These are phyloP conservation scores for Niebla homalea DNA, from an alignment of 495 filamentous ascomycete genomes.

Conservation along the genomic window DNA sequence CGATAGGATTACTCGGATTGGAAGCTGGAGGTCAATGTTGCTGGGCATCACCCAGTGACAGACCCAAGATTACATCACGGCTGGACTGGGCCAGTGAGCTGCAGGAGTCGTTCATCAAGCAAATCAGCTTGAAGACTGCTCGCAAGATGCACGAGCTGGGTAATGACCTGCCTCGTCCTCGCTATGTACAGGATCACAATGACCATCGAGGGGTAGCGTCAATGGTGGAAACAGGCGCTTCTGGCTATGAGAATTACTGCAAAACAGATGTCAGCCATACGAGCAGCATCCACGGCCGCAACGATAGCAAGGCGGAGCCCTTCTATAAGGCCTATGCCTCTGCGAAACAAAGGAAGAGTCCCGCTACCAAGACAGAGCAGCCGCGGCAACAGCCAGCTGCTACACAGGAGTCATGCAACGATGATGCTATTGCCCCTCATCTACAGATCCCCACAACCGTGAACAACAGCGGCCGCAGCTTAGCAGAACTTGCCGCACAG, in stretches of 20 bases:
- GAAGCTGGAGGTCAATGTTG: too few species aligned
- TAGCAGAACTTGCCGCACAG: constrained; percentile 74
- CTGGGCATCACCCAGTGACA: too few species aligned
- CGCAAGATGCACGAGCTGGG: too few species aligned
- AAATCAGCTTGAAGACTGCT: too few species aligned
- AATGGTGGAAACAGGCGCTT: constrained; percentile 14
- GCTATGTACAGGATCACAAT: too few species aligned
- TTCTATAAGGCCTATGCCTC: constrained; percentile 18
- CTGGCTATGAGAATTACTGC: background rate
- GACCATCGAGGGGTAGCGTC: too few species aligned
- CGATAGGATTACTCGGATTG: too few species aligned
- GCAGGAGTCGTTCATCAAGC: too few species aligned
- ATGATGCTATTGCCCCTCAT: constrained; percentile 43
- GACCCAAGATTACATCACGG: too few species aligned
- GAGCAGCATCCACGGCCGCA: constrained; percentile 18
- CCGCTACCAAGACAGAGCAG: constrained; percentile 17
- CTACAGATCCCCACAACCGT: constrained; percentile 62
- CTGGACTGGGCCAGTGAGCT: too few species aligned
- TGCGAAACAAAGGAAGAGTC: constrained; percentile 24
- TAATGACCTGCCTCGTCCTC: too few species aligned
- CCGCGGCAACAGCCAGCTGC: constrained; percentile 17
- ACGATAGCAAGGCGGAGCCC: constrained; percentile 17
- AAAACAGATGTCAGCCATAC: background rate
- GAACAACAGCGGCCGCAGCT: constrained; percentile 53
- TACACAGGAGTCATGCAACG: constrained; percentile 22